Evolutionary conservation across 257 asterid species (phyloP).

Genomic region (Jaltomata sinuosa): DNA sequence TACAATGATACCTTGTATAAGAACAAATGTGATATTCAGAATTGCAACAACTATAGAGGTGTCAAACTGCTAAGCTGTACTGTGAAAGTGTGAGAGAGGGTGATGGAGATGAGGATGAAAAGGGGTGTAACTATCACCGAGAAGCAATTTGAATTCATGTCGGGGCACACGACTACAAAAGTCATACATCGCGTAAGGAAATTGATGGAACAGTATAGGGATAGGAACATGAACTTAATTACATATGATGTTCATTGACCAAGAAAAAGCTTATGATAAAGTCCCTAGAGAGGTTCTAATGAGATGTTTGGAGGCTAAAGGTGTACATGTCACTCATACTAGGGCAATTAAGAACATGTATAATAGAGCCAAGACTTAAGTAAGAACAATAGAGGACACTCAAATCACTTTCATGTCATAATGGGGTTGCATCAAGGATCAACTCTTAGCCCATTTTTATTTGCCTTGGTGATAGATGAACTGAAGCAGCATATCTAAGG

Average conservation of each 20-base stretch:
- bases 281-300: not conserved
- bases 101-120: not conserved
- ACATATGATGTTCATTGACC: not conserved
- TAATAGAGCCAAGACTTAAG: accelerated
- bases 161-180: not conserved
- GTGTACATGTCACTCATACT: not conserved
- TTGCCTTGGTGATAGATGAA: not conserved
- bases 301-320: not conserved
- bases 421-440: not conserved
- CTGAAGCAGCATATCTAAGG: not conserved
- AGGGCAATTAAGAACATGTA: not conserved
- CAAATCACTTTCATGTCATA: not conserved
- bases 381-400: not conserved
- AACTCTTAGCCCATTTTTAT: not conserved
- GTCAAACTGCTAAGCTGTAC: not conserved
- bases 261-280: not conserved
- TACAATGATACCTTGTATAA: not conserved
- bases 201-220: not conserved
- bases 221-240: not conserved
- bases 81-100: not conserved
- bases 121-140: not conserved
- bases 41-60: not conserved
- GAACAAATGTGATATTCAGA: not conserved
- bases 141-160: not conserved
- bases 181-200: not conserved